phyloP scores from a whole-genome alignment of 768 basidiomycete genomes.

The Tricholoma sp. region DNA sequence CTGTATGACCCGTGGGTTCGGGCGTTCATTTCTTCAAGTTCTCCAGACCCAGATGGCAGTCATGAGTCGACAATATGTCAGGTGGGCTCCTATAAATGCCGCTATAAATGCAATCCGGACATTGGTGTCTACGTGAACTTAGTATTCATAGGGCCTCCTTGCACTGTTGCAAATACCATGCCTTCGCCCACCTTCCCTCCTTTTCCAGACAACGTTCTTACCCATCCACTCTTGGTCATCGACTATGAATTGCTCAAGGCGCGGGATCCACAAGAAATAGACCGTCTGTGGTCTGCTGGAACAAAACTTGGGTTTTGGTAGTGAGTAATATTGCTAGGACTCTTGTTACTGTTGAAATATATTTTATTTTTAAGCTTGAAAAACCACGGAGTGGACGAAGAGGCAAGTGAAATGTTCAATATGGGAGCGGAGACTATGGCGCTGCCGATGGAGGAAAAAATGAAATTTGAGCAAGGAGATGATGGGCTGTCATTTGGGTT shows the following conservation, averaged over 20 bases:
- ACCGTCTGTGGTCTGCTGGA: conserved; percentile 51
- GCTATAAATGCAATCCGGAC: not conserved
- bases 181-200: conserved; percentile 25
- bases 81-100: not conserved
- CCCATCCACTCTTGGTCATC: conserved; percentile 50
- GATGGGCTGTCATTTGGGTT: conserved; percentile 37
- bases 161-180: conserved; percentile 11
- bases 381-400: conserved; percentile 48
- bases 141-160: not conserved
- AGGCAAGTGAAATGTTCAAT: conserved; percentile 48
- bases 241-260: conserved; percentile 46
- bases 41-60: not conserved
- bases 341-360: too few relatives aligned
- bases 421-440: conserved; percentile 51
- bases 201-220: conserved; percentile 49
- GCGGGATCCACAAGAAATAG: conserved; percentile 37
- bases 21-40: not conserved
- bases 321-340: conserved; percentile 30
- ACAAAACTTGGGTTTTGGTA: conserved; percentile 66
- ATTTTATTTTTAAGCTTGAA: too few relatives aligned
- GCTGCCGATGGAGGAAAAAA: conserved; percentile 51
- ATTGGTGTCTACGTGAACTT: too few relatives aligned
- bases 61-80: not conserved
- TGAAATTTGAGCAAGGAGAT: conserved; percentile 55
- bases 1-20: too few relatives aligned